Evolutionary conservation across 2,329 filamentous ascomycete genomes (phyloP).

Genomic region (Aspergillus ustus): DNA sequence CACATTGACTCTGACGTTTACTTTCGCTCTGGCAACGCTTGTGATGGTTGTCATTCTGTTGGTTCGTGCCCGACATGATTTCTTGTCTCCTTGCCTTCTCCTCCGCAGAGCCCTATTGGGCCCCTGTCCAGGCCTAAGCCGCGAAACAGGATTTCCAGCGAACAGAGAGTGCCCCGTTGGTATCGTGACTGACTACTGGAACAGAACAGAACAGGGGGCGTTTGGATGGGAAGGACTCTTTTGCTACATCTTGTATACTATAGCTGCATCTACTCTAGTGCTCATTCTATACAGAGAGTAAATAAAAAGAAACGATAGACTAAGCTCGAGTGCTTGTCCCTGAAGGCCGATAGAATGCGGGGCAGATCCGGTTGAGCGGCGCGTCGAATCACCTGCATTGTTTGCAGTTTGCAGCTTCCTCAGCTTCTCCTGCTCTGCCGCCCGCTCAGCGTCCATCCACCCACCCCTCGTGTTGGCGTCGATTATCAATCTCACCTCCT

Average conservation of each 20-base stretch:
- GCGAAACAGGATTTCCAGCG: not conserved
- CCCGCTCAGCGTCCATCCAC: constrained; percentile 1
- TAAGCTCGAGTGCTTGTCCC: constrained; percentile 24
- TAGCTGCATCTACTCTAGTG: not conserved
- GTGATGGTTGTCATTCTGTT: not conserved
- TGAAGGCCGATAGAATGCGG: constrained; percentile 22
- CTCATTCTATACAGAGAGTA: not conserved
- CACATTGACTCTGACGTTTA: not conserved
- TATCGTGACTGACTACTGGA: not conserved
- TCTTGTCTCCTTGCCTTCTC: not conserved
- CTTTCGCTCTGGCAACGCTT: not conserved
- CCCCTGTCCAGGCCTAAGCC: not conserved
- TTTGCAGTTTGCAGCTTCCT: constrained; percentile 11
- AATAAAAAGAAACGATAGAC: constrained; percentile 6
- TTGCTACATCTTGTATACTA: not conserved
- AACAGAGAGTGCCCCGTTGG: not conserved
- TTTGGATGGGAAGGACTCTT: not conserved
- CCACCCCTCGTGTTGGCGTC: constrained; percentile 20
- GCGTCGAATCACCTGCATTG: constrained; percentile 23
- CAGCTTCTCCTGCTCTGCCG: not conserved
- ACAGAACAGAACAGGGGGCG: too few species aligned
- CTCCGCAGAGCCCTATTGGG: not conserved
- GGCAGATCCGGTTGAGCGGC: constrained; percentile 26
- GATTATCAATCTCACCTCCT: constrained; percentile 19
- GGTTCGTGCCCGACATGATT: not conserved